Percentiles rank a stretch among this genome's conserved stretches.
These are phyloP conservation scores for Lolium multiflorum DNA, from an alignment of 176 grass and related monocot genomes.

Conservation along the genomic window DNA sequence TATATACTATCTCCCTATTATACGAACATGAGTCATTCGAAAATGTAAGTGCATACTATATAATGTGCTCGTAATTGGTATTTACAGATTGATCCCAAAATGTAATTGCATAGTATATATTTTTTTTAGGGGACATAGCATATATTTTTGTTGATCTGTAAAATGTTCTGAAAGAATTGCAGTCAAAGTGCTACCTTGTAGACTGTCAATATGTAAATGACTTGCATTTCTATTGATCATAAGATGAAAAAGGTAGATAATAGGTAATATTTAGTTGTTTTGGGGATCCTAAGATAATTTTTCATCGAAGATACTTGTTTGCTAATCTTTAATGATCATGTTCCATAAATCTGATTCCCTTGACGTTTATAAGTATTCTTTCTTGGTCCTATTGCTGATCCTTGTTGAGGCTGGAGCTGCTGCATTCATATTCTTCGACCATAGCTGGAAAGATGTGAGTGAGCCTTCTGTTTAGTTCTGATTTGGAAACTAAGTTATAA, in stretches of 20 bases:
- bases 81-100: constrained; percentile 2
- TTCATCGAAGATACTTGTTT: not conserved
- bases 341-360: constrained; percentile 58
- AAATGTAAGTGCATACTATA: not conserved
- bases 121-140: too few species aligned
- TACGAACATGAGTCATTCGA: not conserved
- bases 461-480: constrained; percentile 43
- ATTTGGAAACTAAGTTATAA: constrained; percentile 34
- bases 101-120: not conserved
- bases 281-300: not conserved
- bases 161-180: not conserved
- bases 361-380: constrained; percentile 78
- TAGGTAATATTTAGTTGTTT: constrained; percentile 5
- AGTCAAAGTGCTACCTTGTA: not conserved
- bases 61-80: not conserved
- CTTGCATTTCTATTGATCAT: not conserved
- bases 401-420: constrained; percentile 81
- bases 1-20: not conserved
- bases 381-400: constrained; percentile 82
- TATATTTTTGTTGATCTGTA: not conserved
- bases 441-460: constrained; percentile 99
- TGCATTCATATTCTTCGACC: constrained; percentile 97
- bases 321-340: not conserved
- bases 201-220: not conserved
- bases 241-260: constrained; percentile 12